Evolutionary conservation across 805 yeast species (phyloP), one percentile per base, ranked within the genome.

Genomic region (Kuraishia floccosa): DNA sequence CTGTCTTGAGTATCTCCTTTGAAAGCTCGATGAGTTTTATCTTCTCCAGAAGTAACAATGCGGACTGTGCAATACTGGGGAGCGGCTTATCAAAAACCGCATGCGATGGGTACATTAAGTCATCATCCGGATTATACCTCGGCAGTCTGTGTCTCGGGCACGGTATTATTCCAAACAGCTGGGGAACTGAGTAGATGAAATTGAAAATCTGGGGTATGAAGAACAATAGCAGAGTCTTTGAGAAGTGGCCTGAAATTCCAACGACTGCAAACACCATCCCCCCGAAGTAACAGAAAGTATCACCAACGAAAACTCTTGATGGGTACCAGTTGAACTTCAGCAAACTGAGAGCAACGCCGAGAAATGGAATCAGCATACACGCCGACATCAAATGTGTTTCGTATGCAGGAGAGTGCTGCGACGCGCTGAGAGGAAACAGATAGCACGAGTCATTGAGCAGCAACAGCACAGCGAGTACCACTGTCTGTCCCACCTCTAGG

Each of bases 221-320:
- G 47, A 91, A 78, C 21, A 87, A 54, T 54, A 91, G 60, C 42
- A 89, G 60, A 0, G 99, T 91, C 56, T 91, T 91, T 26, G 96
- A 84, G 53, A 87, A 91, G 60, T 91, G 99, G 1, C 97, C 97
- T 35, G 84, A 65, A 22, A 91, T 91, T 1, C 96, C 97, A 19
- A 84, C 95, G 17, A 87, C 91, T 0, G 97, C 98, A 54, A 91
- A 86, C 1, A 91, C 94, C 98, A 91, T 91, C 3, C 99, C 99
- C 17, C 95, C 85, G 54, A 91, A 87, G 56, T 91, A 91, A 57
- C 99, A 91, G 61, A 81, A 91, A 1, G 98, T 89, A 50, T 91
- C 99, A 19, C 99, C 99, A 6, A 91, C 99, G 57, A 91, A 91
- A 1, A 85, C 97, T 34, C 58, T 58, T 0, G 98, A 85, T 1